phyloP scores from a whole-genome alignment of 768 basidiomycete genomes.

The Coprinellus micaceus region DNA sequence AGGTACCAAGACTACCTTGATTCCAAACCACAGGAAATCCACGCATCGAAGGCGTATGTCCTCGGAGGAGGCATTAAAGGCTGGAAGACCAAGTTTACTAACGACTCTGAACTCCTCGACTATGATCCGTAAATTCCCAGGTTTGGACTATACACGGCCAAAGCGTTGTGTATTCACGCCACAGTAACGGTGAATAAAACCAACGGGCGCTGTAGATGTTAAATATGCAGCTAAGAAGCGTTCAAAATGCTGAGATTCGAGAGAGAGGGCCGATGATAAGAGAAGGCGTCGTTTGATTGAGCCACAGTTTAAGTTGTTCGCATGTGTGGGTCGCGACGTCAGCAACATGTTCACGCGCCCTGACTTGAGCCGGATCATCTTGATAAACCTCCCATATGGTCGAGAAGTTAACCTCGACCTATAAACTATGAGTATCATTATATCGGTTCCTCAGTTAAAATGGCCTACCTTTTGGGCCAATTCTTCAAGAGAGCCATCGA shows the following conservation, averaged over 20 bases:
- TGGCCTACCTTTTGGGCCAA: slow-evolving; percentile 52
- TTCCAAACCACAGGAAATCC: slow-evolving; percentile 15
- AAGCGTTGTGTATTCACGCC: not conserved
- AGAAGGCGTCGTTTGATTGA: too few relatives aligned
- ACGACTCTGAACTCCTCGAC: slow-evolving; percentile 28
- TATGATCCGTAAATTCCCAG: slow-evolving; percentile 13
- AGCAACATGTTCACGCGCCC: slow-evolving; percentile 35
- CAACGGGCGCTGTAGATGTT: not conserved
- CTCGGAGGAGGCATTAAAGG: slow-evolving; percentile 42
- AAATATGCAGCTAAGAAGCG: too few relatives aligned
- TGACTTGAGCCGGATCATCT: slow-evolving; percentile 45
- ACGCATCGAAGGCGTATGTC: slow-evolving; percentile 35
- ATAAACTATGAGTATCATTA: not conserved
- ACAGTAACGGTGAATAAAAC: not conserved
- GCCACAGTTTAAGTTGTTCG: slow-evolving; percentile 42
- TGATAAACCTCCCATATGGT: slow-evolving; percentile 55
- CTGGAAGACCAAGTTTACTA: slow-evolving; percentile 36
- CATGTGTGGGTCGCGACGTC: slow-evolving; percentile 34
- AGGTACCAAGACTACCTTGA: slow-evolving; percentile 53
- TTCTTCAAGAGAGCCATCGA: slow-evolving; percentile 41
- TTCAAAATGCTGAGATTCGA: too few relatives aligned
- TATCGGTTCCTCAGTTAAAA: not conserved
- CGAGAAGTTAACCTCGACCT: slow-evolving; percentile 42
- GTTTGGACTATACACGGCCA: not conserved
- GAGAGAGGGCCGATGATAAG: too few relatives aligned